These are phyloP conservation scores for Pythium aristosporum DNA, from an alignment of 352 stramenopile genomes.

Conservation along the genomic window DNA sequence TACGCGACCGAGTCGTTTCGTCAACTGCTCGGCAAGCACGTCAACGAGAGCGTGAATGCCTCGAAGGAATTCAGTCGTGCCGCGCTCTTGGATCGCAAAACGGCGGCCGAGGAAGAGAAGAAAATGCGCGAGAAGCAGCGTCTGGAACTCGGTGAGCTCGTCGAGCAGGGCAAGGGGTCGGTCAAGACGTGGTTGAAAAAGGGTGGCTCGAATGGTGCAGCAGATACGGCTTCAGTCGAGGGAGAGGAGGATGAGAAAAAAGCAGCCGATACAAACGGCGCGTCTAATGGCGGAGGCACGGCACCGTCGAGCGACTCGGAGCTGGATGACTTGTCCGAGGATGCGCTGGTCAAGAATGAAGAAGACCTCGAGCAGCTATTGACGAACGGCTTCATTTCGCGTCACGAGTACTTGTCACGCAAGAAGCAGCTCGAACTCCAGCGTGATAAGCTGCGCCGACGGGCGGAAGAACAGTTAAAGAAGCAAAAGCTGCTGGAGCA, in stretches of 20 bases:
- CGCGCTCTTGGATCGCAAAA: conserved; percentile 61
- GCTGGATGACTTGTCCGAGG: conserved; percentile 63
- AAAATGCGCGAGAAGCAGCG: conserved; percentile 74
- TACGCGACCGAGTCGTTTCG: conserved; percentile 72
- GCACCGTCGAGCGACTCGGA: conserved; percentile 63
- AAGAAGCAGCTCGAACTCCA: conserved; percentile 74
- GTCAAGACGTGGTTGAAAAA: conserved; percentile 71
- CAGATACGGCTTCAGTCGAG: conserved; percentile 21
- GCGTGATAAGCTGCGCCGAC: conserved; percentile 55
- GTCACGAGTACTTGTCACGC: conserved; percentile 76
- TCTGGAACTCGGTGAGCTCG: conserved; percentile 49
- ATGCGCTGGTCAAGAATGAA: conserved; percentile 65
- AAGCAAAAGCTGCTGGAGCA: conserved; percentile 71
- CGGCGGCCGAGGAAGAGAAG: conserved; percentile 78
- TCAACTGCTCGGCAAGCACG: conserved; percentile 51
- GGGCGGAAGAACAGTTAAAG: conserved; percentile 55
- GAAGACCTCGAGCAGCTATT: conserved; percentile 72
- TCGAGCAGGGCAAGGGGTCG: conserved; percentile 53
- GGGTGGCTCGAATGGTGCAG: conserved; percentile 15
- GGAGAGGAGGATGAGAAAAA: conserved; percentile 41
- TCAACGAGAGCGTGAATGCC: conserved; percentile 51
- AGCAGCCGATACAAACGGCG: conserved; percentile 22
- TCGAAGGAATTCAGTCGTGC: conserved; percentile 78
- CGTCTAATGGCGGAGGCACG: conserved; percentile 6
- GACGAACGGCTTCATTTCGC: conserved; percentile 61